These are phyloP conservation scores for Lasiosphaeria ovina DNA, from an alignment of 495 filamentous ascomycete genomes.

Conservation along the genomic window DNA sequence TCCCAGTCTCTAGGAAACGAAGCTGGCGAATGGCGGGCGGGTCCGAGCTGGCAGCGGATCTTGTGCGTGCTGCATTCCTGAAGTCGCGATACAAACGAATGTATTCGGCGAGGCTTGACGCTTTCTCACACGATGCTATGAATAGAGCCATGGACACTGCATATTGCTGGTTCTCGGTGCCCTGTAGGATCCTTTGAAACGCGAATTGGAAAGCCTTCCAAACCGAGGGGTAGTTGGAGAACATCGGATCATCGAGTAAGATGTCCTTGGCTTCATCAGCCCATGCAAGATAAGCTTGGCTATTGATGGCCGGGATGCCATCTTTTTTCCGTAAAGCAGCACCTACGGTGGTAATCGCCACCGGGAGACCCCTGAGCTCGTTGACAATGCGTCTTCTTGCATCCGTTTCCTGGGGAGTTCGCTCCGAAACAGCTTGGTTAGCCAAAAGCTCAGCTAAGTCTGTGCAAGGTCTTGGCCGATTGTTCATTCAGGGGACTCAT, in stretches of 20 bases:
- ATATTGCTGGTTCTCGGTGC: background rate
- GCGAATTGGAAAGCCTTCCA: constrained; percentile 3
- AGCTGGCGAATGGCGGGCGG: background rate
- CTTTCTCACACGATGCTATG: constrained; percentile 5
- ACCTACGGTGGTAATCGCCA: constrained; percentile 4
- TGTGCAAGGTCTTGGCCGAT: constrained; percentile 2
- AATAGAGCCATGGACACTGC: background rate
- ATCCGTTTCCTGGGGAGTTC: background rate
- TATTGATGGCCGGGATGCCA: background rate
- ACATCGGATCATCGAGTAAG: background rate
- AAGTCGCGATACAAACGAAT: background rate
- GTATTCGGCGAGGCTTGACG: constrained; percentile 5
- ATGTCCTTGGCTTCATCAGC: constrained; percentile 4
- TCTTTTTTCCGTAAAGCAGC: background rate
- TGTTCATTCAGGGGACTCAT: constrained; percentile 4
- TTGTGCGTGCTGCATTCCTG: background rate
- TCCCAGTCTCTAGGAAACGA: background rate
- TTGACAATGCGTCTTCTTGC: constrained; percentile 1
- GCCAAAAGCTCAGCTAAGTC: background rate
- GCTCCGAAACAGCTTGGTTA: constrained; percentile 1
- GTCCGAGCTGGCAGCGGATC: background rate
- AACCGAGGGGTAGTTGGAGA: constrained; percentile 1
- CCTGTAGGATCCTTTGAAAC: background rate
- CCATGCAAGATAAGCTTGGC: constrained; percentile 4
- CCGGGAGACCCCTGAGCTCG: background rate